Conservation (phyloP, 805 yeast species). For the Myxozyma neglecta region DNA sequence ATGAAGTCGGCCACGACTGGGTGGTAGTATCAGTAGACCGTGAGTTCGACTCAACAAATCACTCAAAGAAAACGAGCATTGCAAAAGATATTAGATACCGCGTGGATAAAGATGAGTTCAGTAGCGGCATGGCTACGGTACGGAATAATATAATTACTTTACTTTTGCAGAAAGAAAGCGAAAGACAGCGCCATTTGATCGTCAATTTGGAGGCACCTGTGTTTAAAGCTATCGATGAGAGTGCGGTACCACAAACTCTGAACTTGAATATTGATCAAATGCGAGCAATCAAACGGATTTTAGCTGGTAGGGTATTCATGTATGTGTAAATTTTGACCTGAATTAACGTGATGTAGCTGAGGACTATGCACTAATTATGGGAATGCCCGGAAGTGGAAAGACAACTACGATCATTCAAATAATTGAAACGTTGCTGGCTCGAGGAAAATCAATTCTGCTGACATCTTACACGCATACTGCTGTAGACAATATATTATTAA, state of each 20-base stretch:
- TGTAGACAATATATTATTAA: constrained; percentile 85
- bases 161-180: constrained; percentile 54
- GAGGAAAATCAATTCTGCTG: constrained; percentile 67
- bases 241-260: constrained; percentile 6
- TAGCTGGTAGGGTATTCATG: constrained; percentile 49
- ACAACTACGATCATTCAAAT: constrained; percentile 84
- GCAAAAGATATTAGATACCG: constrained; percentile 48
- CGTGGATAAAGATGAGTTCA: constrained; percentile 77
- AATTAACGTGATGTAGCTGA: constrained; percentile 3
- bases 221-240: constrained; percentile 35
- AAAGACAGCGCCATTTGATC: constrained; percentile 47
- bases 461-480: constrained; percentile 94
- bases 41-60: constrained; percentile 42
- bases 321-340: not conserved
- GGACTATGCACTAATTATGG: constrained; percentile 80
- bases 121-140: constrained; percentile 71
- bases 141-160: constrained; percentile 72
- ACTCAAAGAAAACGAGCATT: constrained; percentile 9
- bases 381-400: constrained; percentile 99
- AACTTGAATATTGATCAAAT: constrained; percentile 70
- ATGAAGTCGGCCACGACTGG: constrained; percentile 44
- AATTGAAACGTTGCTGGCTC: constrained; percentile 58
- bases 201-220: constrained; percentile 57
- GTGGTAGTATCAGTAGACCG: constrained; percentile 56
- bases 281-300: constrained; percentile 63